Evolutionary conservation across 805 yeast species (phyloP).

Genomic region (Saturnispora zaruensis): DNA sequence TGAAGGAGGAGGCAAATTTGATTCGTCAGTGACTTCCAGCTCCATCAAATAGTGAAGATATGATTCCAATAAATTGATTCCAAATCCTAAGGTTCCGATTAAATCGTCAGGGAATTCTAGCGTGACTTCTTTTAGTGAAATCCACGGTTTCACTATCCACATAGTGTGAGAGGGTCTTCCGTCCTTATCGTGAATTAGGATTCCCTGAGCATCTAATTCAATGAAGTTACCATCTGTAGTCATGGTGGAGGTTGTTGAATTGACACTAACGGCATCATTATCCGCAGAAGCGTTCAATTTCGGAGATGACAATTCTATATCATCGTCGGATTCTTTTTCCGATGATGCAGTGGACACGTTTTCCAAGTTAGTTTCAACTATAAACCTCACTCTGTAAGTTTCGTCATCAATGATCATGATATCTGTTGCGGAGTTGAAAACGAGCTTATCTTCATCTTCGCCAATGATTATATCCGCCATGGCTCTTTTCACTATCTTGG

Average conservation of each 20-base stretch:
- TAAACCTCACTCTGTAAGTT: conserved; percentile 69
- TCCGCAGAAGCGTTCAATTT: conserved; percentile 12
- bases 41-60: conserved; percentile 61
- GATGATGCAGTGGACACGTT: neutral
- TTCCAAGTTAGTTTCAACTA: conserved; percentile 33
- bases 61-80: conserved; percentile 72
- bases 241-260: conserved; percentile 27
- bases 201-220: conserved; percentile 91
- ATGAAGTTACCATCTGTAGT: conserved; percentile 53
- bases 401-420: conserved; percentile 67
- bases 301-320: neutral
- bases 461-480: conserved; percentile 62
- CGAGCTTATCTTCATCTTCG: conserved; percentile 49
- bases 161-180: conserved; percentile 69
- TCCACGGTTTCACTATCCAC: conserved; percentile 85
- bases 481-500: conserved; percentile 47
- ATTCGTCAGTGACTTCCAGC: conserved; percentile 53
- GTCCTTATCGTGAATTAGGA: conserved; percentile 59
- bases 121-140: conserved; percentile 50
- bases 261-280: conserved; percentile 23
- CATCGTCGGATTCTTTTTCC: neutral
- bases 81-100: conserved; percentile 77
- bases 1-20: conserved; percentile 67
- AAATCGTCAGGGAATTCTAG: conserved; percentile 63
- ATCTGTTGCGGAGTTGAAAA: conserved; percentile 61